Evolutionary conservation across 2,329 filamentous ascomycete species (phyloP).

Genomic region (Ceratocystis harringtonii): DNA sequence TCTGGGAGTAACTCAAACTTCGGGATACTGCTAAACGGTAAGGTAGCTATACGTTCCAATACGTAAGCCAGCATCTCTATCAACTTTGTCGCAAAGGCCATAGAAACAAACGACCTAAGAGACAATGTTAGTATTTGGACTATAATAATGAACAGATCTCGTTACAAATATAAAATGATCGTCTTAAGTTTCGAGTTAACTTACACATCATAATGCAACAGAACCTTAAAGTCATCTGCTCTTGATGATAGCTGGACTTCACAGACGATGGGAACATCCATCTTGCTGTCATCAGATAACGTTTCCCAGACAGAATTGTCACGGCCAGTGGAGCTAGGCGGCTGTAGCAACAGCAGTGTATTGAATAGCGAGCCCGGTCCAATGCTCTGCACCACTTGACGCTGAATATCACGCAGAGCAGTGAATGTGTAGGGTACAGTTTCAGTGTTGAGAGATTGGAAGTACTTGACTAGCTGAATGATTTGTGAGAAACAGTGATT

Average conservation of each 20-base stretch:
- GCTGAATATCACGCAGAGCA: constrained; percentile 57
- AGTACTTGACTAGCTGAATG: constrained; percentile 39
- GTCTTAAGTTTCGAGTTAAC: constrained; percentile 15
- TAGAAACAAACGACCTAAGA: background rate
- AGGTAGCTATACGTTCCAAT: background rate
- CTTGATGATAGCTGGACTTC: constrained; percentile 46
- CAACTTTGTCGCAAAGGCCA: background rate
- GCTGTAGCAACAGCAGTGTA: constrained; percentile 65
- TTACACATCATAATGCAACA: constrained; percentile 46
- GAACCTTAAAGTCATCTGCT: constrained; percentile 39
- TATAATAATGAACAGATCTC: background rate
- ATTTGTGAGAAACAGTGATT: constrained; percentile 29
- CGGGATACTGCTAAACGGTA: background rate
- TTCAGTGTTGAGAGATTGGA: constrained; percentile 48
- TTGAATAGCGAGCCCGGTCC: constrained; percentile 51
- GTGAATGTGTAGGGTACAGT: constrained; percentile 58
- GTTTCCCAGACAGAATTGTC: constrained; percentile 42
- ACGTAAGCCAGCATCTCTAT: background rate
- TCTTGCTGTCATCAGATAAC: constrained; percentile 42
- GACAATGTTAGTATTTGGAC: background rate
- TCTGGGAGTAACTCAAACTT: background rate
- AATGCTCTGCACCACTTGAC: constrained; percentile 26
- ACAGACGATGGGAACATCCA: constrained; percentile 65
- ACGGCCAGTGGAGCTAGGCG: constrained; percentile 36
- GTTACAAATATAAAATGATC: too few relatives aligned